Conservation (phyloP, 345 rosid genomes). For the Bruguiera parviflora region DNA sequence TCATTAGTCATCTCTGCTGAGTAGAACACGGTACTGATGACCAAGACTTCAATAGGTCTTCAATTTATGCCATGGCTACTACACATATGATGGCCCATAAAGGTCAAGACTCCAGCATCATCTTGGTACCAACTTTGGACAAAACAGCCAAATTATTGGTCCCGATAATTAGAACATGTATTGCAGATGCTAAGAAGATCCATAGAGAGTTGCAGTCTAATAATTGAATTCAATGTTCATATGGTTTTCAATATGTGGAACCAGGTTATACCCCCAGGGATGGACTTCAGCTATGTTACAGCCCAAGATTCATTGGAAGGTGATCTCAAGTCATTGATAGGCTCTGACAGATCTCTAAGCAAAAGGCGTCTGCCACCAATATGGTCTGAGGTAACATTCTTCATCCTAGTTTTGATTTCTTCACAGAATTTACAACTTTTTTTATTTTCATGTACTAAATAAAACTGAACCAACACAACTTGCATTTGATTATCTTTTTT, state of each 20-base stretch:
- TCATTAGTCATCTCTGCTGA: neutral
- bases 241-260: slow-evolving; percentile 2
- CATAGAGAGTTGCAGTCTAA: neutral
- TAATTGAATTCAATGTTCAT: neutral
- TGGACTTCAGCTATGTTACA: slow-evolving; percentile 63
- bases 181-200: neutral
- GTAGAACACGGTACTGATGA: neutral
- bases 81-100: neutral
- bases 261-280: slow-evolving; percentile 68
- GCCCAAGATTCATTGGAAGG: slow-evolving; percentile 50
- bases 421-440: neutral
- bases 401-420: neutral
- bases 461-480: neutral
- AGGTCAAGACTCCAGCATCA: neutral
- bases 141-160: neutral
- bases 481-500: neutral
- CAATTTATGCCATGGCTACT: neutral
- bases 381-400: slow-evolving; percentile 67
- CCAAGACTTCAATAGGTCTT: neutral
- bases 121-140: neutral
- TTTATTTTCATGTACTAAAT: neutral
- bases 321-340: slow-evolving; percentile 55
- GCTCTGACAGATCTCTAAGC: slow-evolving; percentile 52
- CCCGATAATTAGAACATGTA: neutral
- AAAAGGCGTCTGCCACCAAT: slow-evolving; percentile 73